Evolutionary conservation across 148 eudicot species (phyloP).

Genomic region (Rhododendron vialii): DNA sequence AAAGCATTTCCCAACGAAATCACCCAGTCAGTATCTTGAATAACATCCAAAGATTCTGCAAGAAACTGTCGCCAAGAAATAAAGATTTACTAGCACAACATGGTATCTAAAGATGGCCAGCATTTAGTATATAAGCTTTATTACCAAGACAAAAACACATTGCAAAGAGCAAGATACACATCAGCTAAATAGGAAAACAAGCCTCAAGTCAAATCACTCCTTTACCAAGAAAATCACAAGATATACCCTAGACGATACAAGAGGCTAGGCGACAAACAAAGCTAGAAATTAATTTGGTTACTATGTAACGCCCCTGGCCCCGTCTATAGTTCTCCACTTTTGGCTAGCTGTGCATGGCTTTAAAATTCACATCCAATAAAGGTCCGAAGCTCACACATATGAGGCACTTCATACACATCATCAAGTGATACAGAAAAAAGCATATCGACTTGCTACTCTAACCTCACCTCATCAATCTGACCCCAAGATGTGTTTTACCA

Average conservation of each 20-base stretch:
- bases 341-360: background rate
- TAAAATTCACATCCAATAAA: background rate
- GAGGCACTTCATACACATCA: background rate
- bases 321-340: background rate
- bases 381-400: background rate
- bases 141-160: background rate
- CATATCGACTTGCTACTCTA: background rate
- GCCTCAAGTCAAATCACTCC: background rate
- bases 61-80: slow-evolving; percentile 60
- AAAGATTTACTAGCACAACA: slow-evolving; percentile 2
- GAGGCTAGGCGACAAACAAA: background rate
- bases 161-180: background rate
- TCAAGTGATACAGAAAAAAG: background rate
- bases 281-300: background rate
- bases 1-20: slow-evolving; percentile 80
- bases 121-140: background rate
- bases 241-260: background rate
- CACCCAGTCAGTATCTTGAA: slow-evolving; percentile 81
- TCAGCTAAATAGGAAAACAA: background rate
- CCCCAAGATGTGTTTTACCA: background rate
- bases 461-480: background rate
- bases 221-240: background rate
- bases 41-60: slow-evolving; percentile 93
- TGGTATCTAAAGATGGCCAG: background rate
- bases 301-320: background rate